Conservation (phyloP, 148 eudicot species). For the Oxyria digyna region DNA sequence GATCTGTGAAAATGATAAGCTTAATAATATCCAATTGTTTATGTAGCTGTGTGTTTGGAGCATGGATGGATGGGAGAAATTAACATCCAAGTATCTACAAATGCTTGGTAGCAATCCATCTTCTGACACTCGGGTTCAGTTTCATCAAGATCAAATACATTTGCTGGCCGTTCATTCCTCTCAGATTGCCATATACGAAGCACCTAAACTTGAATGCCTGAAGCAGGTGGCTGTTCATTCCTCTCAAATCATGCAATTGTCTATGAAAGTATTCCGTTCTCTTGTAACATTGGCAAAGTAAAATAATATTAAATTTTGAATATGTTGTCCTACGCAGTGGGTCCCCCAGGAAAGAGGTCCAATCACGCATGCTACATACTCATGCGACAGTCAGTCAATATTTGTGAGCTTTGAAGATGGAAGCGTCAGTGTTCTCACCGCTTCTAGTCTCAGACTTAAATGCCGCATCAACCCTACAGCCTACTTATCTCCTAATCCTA, state of each 20-base stretch:
- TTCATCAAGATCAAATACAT: constrained; percentile 12
- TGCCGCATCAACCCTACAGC: constrained; percentile 16
- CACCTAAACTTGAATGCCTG: constrained; percentile 20
- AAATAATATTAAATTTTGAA: background rate
- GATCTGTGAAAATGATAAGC: background rate
- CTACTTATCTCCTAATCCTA: constrained; percentile 10
- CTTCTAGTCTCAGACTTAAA: constrained; percentile 19
- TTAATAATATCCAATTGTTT: background rate
- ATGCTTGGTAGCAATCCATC: constrained; percentile 19
- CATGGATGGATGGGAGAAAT: constrained; percentile 31
- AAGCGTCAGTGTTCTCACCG: constrained; percentile 20
- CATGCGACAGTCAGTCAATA: constrained; percentile 27
- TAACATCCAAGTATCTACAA: constrained; percentile 19
- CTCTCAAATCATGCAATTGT: background rate
- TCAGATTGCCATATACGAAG: constrained; percentile 29
- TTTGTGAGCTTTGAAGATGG: constrained; percentile 26
- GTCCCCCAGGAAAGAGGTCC: constrained; percentile 17
- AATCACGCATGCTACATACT: constrained; percentile 29
- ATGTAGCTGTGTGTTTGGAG: constrained; percentile 31
- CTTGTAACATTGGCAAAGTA: background rate
- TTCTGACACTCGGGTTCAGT: constrained; percentile 4
- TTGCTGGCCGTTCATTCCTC: constrained; percentile 2
- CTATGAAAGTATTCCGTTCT: background rate
- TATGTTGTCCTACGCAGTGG: constrained; percentile 17
- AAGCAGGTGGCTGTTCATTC: constrained; percentile 26